Evolutionary conservation across 2,329 filamentous ascomycete species (phyloP).

Genomic region (Graphium sp.): DNA sequence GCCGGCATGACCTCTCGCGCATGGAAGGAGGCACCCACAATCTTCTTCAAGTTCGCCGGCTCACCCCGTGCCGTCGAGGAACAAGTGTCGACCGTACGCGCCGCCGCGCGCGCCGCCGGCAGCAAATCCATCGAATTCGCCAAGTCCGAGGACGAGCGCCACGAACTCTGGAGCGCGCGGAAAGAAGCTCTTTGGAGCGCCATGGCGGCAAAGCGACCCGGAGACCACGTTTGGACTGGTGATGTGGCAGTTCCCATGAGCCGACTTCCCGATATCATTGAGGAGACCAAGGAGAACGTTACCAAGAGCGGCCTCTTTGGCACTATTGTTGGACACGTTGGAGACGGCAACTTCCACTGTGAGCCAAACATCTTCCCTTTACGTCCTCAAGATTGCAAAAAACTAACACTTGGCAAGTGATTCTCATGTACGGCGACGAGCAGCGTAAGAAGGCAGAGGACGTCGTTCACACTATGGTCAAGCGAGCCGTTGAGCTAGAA

Average conservation of each 20-base stretch:
- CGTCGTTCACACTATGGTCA: constrained; percentile 71
- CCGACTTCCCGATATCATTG: constrained; percentile 56
- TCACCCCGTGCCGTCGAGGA: constrained; percentile 58
- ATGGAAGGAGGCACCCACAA: constrained; percentile 58
- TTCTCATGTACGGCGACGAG: constrained; percentile 43
- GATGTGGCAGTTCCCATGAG: constrained; percentile 76
- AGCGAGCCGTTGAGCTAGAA: constrained; percentile 69
- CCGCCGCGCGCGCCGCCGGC: constrained; percentile 41
- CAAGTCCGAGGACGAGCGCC: constrained; percentile 47
- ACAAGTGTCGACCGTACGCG: constrained; percentile 52
- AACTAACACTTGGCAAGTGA: constrained; percentile 17
- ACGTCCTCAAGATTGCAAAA: neutral
- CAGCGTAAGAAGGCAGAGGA: constrained; percentile 51
- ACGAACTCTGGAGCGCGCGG: constrained; percentile 66
- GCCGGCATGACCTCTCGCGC: constrained; percentile 46
- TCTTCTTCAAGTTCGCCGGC: constrained; percentile 75
- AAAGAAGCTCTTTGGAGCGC: constrained; percentile 77
- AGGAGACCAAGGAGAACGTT: constrained; percentile 42
- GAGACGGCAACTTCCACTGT: constrained; percentile 66
- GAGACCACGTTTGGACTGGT: constrained; percentile 69
- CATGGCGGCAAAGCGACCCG: constrained; percentile 46
- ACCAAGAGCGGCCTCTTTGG: constrained; percentile 23
- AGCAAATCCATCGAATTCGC: constrained; percentile 67
- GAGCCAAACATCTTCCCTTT: constrained; percentile 9
- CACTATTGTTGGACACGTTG: constrained; percentile 53